phyloP scores from a whole-genome alignment of 2,329 filamentous ascomycete genomes.

The Fusarium longipes region DNA sequence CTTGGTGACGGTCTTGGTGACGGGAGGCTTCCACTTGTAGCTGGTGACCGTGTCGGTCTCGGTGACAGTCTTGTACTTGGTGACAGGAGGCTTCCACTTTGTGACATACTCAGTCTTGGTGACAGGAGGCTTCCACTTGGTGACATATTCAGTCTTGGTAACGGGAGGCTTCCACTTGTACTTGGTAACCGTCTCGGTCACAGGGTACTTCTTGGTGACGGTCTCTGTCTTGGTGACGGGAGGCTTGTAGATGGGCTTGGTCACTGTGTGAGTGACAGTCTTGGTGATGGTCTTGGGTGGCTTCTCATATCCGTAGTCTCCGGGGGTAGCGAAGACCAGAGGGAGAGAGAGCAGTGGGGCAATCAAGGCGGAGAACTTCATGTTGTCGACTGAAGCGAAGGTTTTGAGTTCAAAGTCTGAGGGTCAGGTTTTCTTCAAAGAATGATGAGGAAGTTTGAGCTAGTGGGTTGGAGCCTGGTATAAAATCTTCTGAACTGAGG shows the following conservation, averaged over 20 bases:
- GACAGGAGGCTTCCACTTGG: constrained; percentile 19
- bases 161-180: constrained; percentile 19
- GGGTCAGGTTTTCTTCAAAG: constrained; percentile 1
- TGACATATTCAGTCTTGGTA: constrained; percentile 24
- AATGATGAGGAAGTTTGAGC: constrained; percentile 9
- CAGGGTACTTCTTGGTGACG: constrained; percentile 22
- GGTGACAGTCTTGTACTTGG: constrained; percentile 17
- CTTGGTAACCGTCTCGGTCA: constrained; percentile 25
- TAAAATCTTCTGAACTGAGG: neutral
- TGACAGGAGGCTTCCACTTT: constrained; percentile 20
- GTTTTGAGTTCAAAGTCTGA: neutral
- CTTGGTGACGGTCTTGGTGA: constrained; percentile 25
- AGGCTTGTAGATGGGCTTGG: constrained; percentile 27
- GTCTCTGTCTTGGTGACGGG: constrained; percentile 32
- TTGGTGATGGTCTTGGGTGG: constrained; percentile 31
- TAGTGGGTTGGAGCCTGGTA: constrained; percentile 12
- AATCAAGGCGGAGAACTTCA: constrained; percentile 31
- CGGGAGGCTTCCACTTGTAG: constrained; percentile 3
- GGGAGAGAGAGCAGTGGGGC: constrained; percentile 20
- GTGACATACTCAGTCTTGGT: constrained; percentile 26
- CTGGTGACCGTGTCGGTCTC: constrained; percentile 10
- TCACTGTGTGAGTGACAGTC: constrained; percentile 27
- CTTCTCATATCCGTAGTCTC: constrained; percentile 16
- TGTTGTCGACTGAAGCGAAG: constrained; percentile 22
- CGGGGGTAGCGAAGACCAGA: constrained; percentile 20